Percentiles rank a stretch among this genome's conserved stretches.
phyloP scores from a whole-genome alignment of 768 basidiomycete genomes.

The Macrolepiota albuminosa region DNA sequence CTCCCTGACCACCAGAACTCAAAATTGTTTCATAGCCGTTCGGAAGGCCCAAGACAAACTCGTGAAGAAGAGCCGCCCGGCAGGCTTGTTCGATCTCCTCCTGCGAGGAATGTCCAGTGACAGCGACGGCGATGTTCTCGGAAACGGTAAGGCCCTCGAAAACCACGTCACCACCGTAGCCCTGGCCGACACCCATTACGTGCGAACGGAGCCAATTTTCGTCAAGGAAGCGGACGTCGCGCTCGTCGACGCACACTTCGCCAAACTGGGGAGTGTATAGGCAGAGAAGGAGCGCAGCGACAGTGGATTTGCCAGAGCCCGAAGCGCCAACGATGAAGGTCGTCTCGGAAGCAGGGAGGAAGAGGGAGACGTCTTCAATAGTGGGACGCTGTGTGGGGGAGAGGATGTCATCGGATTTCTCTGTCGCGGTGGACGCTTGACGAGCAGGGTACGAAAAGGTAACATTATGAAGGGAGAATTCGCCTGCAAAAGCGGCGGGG shows the following conservation, averaged over 20 bases:
- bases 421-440: slow-evolving; percentile 12
- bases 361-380: slow-evolving; percentile 62
- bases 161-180: slow-evolving; percentile 50
- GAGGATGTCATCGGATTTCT: slow-evolving; percentile 31
- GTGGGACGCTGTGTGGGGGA: slow-evolving; percentile 51
- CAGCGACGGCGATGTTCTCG: slow-evolving; percentile 82
- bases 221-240: slow-evolving; percentile 73
- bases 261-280: slow-evolving; percentile 71
- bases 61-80: slow-evolving; percentile 79
- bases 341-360: slow-evolving; percentile 68
- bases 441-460: slow-evolving; percentile 83
- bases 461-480: slow-evolving; percentile 69
- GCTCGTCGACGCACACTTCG: slow-evolving; percentile 74
- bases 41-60: slow-evolving; percentile 81
- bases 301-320: slow-evolving; percentile 90
- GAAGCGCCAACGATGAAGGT: slow-evolving; percentile 91
- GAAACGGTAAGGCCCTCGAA: slow-evolving; percentile 77
- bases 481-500: slow-evolving; percentile 63
- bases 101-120: slow-evolving; percentile 50
- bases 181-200: slow-evolving; percentile 78
- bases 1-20: slow-evolving; percentile 46
- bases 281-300: slow-evolving; percentile 76
- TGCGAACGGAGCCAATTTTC: slow-evolving; percentile 59
- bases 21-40: slow-evolving; percentile 84
- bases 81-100: slow-evolving; percentile 80